A percentile compares a stretch with the other conserved stretches of the same genome.
Evolutionary conservation across 2,329 filamentous ascomycete species (phyloP).

Genomic region (Ceratocystis albifundus): DNA sequence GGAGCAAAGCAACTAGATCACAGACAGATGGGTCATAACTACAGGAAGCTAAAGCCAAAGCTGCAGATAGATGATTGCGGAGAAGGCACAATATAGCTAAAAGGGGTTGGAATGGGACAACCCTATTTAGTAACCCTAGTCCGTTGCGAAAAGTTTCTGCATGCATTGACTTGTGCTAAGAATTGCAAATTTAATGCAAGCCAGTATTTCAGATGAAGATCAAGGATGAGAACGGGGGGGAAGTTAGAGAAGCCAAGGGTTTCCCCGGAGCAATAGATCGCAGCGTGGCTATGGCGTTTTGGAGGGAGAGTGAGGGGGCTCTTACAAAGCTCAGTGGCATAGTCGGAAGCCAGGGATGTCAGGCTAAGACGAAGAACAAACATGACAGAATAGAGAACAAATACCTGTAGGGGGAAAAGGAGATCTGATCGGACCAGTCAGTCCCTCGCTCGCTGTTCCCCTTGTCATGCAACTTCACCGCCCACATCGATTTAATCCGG

Average conservation of each 20-base stretch:
- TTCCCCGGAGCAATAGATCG: not conserved
- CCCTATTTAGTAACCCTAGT: not conserved
- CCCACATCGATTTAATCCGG: slow-evolving; percentile 8
- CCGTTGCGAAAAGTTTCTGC: not conserved
- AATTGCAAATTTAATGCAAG: not conserved
- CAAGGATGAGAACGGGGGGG: not conserved
- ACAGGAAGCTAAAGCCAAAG: not conserved
- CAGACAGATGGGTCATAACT: not conserved
- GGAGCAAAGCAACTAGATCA: not conserved
- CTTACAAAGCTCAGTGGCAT: not conserved
- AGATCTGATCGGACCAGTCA: too few species aligned
- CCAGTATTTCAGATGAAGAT: not conserved
- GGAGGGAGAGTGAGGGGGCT: not conserved
- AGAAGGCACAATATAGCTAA: not conserved
- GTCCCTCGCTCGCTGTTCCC: not conserved
- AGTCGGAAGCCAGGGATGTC: not conserved
- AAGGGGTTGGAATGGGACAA: not conserved
- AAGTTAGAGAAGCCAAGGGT: too few species aligned
- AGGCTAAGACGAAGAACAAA: too few species aligned
- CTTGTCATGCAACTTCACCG: slow-evolving; percentile 14
- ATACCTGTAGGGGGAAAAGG: too few species aligned
- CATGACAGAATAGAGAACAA: too few species aligned
- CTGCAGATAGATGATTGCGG: not conserved
- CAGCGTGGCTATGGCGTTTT: not conserved
- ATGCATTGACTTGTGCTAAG: not conserved